Base-by-base conservation (phyloP, 2,329 filamentous ascomycete genomes). In the Botrytis deweyae region DNA sequence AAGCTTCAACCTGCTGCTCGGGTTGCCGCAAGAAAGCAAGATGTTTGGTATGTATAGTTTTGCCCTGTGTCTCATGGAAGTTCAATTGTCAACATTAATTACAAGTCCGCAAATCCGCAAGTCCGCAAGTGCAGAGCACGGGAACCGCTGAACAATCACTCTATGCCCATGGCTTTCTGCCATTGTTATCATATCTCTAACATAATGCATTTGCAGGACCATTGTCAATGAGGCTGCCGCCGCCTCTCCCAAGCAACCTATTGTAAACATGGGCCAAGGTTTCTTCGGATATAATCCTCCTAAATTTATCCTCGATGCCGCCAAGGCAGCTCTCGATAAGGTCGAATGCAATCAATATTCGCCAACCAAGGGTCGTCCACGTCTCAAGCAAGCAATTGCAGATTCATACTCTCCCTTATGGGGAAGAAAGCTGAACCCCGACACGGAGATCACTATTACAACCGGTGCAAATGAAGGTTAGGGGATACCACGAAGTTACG, bases 341-440 rank as follows among this genome's bases (percentile, higher is more conserved):
- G 95, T 99, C 36, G 96, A 98, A 78, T 98, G 95, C 88, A 99
- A 99, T 83, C 96, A 99, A 86, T 99, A 99, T 87, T 95, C 94
- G 36, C 96, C 95, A 3, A 98, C 96, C 33, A 96, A 94, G 87
- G 96, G 96, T 75, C 91, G 95, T 10, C 95, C 96, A 61, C 89
- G 95, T 72, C 87, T 99, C 80, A 95, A 92, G 87, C 93, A 98
- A 86, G 96, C 96, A 70, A 91, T 99, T 80, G 93, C 96, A 3
- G 90, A 97, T 79, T 93, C 96, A 36, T 99, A 99, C 85, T 92
- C 94, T 22, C 93, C 94, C 0, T 91, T 92, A 82, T 98, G 97
- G 86, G 94, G 93, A 52, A 89, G 93, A 72, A 86, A 88, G 76
- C 83, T 99, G 63, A 87, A 99, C 82, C 93, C 95, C 0, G 93